A percentile compares a stretch with the other conserved stretches of the same genome.
These are phyloP conservation scores for Metschnikowia cerradonensis DNA, from an alignment of 805 yeast species.

Conservation along the genomic window DNA sequence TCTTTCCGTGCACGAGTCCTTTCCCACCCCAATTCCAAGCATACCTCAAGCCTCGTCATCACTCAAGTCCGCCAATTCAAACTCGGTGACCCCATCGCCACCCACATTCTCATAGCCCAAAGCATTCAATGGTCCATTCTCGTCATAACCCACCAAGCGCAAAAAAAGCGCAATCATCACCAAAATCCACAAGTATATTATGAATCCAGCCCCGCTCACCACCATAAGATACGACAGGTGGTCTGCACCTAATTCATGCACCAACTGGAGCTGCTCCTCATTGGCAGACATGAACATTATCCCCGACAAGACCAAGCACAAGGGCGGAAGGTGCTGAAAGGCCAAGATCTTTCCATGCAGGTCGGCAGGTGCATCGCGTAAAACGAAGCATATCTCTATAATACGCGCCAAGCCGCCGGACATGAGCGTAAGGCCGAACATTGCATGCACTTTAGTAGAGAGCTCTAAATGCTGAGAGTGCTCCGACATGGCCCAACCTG, in stretches of 20 bases:
- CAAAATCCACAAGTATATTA: constrained; percentile 64
- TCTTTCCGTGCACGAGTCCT: background rate
- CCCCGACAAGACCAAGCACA: constrained; percentile 75
- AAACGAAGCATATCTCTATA: constrained; percentile 73
- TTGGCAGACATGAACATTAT: constrained; percentile 86
- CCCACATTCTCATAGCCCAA: constrained; percentile 17
- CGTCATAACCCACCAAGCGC: constrained; percentile 38
- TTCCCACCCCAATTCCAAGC: too few species aligned
- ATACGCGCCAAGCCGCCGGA: constrained; percentile 73
- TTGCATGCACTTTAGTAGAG: constrained; percentile 81
- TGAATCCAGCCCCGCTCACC: constrained; percentile 66
- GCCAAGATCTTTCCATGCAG: constrained; percentile 47
- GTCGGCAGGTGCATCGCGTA: constrained; percentile 52
- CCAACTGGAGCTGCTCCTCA: constrained; percentile 77
- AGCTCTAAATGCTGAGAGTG: constrained; percentile 74
- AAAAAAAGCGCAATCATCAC: constrained; percentile 58
- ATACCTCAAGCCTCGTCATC: constrained; percentile 7
- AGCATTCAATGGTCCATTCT: constrained; percentile 30
- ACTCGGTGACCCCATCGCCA: constrained; percentile 25
- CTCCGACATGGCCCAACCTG: constrained; percentile 94
- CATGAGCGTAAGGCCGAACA: constrained; percentile 82
- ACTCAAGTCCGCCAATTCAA: constrained; percentile 33
- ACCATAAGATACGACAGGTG: constrained; percentile 79
- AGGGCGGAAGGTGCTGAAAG: constrained; percentile 85
- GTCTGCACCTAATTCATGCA: constrained; percentile 73